Evolutionary conservation across 257 asterid genomes (phyloP).

Genomic region (Linaria vulgaris): DNA sequence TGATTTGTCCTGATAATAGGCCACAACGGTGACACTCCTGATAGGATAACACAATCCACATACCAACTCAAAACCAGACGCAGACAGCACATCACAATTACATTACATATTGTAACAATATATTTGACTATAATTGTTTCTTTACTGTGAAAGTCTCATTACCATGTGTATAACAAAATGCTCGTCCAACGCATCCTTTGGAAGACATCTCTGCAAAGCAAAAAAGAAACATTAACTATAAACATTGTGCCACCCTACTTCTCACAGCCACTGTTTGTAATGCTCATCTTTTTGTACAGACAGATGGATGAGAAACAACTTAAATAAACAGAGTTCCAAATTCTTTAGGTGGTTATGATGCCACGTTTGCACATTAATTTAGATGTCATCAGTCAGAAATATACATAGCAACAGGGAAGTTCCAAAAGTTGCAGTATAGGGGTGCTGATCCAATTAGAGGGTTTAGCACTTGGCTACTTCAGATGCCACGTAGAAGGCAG

Average conservation of each 20-base stretch:
- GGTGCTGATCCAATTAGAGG: slow-evolving; percentile 1
- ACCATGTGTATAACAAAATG: slow-evolving; percentile 91
- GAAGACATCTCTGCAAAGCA: slow-evolving; percentile 80
- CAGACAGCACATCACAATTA: neutral
- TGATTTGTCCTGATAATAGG: neutral
- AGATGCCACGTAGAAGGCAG: neutral
- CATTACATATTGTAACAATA: neutral
- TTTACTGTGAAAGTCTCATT: slow-evolving; percentile 25
- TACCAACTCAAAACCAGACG: neutral
- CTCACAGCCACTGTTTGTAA: slow-evolving; percentile 5
- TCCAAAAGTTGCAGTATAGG: neutral
- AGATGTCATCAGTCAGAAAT: neutral
- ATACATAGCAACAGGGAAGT: neutral
- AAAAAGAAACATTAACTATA: slow-evolving; percentile 16
- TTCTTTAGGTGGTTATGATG: neutral
- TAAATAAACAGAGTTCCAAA: slow-evolving; percentile 1
- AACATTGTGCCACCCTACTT: slow-evolving; percentile 13
- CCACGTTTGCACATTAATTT: neutral
- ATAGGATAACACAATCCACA: neutral
- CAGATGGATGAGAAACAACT: slow-evolving; percentile 12
- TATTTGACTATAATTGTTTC: slow-evolving; percentile 13
- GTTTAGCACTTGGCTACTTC: neutral
- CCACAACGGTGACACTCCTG: neutral
- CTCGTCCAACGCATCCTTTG: slow-evolving; percentile 87
- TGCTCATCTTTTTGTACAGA: neutral